Conservation (phyloP, 805 yeast genomes). For the Saccharomycopsis babjevae region DNA sequence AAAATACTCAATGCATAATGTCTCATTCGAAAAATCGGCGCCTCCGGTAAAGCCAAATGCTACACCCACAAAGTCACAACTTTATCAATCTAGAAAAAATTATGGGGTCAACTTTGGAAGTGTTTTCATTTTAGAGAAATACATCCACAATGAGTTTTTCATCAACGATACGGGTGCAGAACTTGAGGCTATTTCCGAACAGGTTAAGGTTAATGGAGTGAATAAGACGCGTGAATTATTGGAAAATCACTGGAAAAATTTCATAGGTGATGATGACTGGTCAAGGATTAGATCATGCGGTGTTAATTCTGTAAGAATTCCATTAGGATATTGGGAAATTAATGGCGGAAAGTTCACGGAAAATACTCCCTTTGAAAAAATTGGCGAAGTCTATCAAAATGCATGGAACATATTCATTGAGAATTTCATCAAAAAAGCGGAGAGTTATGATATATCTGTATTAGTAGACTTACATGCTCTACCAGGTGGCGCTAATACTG, state of each 20-base stretch:
- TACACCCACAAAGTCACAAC: slow-evolving; percentile 32
- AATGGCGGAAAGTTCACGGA: slow-evolving; percentile 46
- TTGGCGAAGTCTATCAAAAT: slow-evolving; percentile 47
- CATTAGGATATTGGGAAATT: slow-evolving; percentile 89
- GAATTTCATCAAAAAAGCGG: slow-evolving; percentile 50
- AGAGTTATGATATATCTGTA: slow-evolving; percentile 52
- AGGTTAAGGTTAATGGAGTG: slow-evolving; percentile 38
- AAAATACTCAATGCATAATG: slow-evolving; percentile 11
- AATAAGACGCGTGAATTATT: slow-evolving; percentile 44
- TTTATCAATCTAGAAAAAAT: slow-evolving; percentile 53
- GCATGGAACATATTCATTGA: slow-evolving; percentile 61
- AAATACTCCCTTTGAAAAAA: slow-evolving; percentile 52
- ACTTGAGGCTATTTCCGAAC: slow-evolving; percentile 54
- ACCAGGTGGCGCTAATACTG: slow-evolving; percentile 87
- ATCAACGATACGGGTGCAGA: slow-evolving; percentile 54
- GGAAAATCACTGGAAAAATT: slow-evolving; percentile 58
- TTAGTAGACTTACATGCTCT: slow-evolving; percentile 80
- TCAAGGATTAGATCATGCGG: slow-evolving; percentile 52
- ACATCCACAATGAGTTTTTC: slow-evolving; percentile 59
- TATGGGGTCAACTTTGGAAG: slow-evolving; percentile 85
- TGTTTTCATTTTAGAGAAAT: slow-evolving; percentile 68
- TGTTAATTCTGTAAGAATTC: slow-evolving; percentile 75
- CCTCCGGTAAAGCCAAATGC: slow-evolving; percentile 10
- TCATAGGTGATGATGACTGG: slow-evolving; percentile 68
- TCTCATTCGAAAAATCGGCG: slow-evolving; percentile 7